These are phyloP conservation scores for Pichia sp. DNA, from an alignment of 1,139 yeast species.

Conservation along the genomic window DNA sequence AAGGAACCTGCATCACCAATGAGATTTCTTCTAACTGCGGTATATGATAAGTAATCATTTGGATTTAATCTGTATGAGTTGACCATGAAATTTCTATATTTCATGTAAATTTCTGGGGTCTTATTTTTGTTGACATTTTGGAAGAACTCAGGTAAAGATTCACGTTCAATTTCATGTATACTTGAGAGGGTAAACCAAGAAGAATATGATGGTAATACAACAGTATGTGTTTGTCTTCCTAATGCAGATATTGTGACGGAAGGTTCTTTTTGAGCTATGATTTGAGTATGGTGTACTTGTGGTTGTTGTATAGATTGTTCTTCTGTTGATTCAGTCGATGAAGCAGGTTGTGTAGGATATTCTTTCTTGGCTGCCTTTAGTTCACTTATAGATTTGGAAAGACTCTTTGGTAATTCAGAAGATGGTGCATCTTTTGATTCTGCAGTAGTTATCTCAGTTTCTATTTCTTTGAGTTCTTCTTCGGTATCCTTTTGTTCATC, in stretches of 20 bases:
- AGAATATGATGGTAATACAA: slow-evolving; percentile 92
- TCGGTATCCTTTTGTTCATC: background rate
- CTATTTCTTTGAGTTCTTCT: background rate
- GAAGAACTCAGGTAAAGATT: slow-evolving; percentile 91
- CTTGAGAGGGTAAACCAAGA: slow-evolving; percentile 82
- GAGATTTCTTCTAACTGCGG: slow-evolving; percentile 91
- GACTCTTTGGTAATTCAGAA: too few relatives aligned
- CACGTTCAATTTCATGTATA: slow-evolving; percentile 61
- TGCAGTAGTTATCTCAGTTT: background rate
- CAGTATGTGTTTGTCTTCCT: slow-evolving; percentile 71
- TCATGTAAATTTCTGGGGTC: slow-evolving; percentile 83
- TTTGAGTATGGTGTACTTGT: background rate
- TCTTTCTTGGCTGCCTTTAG: background rate
- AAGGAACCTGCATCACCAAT: slow-evolving; percentile 97
- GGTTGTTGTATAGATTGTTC: background rate
- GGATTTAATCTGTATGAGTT: slow-evolving; percentile 93
- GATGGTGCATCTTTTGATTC: too few relatives aligned
- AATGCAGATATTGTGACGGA: slow-evolving; percentile 20
- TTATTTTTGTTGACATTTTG: slow-evolving; percentile 63
- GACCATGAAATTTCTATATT: slow-evolving; percentile 91
- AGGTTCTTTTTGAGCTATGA: slow-evolving; percentile 8
- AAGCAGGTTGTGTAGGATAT: background rate
- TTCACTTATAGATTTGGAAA: too few relatives aligned
- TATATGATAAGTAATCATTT: slow-evolving; percentile 85
- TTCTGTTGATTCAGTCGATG: background rate